Conservation (phyloP, 164 flowering plant species). For the Tetrastigma voinierianum region DNA sequence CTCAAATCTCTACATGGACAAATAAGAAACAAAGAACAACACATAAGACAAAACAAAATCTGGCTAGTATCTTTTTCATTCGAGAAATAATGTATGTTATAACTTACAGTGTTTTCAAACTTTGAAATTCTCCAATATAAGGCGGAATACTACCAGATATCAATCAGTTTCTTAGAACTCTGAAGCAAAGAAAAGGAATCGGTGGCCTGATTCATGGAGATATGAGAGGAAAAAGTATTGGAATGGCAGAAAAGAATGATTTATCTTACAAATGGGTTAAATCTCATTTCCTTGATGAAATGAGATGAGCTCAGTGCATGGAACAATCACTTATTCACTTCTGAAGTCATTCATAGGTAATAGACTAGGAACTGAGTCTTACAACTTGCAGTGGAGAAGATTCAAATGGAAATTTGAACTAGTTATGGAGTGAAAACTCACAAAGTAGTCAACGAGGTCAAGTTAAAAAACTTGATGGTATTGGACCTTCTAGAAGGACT, state of each 20-base stretch:
- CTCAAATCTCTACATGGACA: conserved; percentile 20
- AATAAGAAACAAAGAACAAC: background rate
- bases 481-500: conserved; percentile 28
- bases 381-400: background rate
- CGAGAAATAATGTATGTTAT: no score
- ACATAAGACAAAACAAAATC: no score
- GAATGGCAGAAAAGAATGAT: background rate
- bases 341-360: background rate
- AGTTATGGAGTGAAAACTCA: conserved; percentile 7
- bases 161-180: conserved; percentile 28
- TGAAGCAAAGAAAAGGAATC: background rate
- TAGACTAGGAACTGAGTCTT: background rate
- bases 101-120: conserved; percentile 34
- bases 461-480: conserved; percentile 22
- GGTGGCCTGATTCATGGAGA: no score
- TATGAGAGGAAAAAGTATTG: no score
- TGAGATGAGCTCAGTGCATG: conserved; percentile 28
- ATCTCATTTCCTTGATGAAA: conserved; percentile 34
- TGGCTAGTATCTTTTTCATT: no score
- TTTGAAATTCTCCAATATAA: conserved; percentile 20
- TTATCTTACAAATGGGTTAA: conserved; percentile 30
- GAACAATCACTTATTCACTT: conserved; percentile 22
- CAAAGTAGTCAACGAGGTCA: conserved; percentile 18
- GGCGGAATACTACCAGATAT: conserved; percentile 39
- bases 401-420: no score